Evolutionary conservation across 73 alveolate genomes (phyloP).

Genomic region (Stentor coeruleus): DNA sequence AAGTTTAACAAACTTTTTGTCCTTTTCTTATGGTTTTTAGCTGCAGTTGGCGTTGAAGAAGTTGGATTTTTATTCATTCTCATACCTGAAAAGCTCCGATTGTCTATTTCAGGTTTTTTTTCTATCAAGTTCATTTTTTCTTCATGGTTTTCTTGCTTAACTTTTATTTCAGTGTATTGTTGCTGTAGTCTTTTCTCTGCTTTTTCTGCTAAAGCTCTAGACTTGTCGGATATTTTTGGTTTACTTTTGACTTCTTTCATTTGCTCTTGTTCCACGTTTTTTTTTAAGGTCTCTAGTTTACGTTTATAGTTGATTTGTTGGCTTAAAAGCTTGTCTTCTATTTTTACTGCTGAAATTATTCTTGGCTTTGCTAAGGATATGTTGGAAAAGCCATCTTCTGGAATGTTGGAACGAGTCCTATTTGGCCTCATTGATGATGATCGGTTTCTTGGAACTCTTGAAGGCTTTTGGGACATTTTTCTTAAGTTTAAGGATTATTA

Average conservation of each 20-base stretch:
- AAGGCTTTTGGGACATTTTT: neutral
- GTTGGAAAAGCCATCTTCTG: neutral
- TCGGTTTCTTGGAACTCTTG: neutral
- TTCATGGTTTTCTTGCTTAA: neutral
- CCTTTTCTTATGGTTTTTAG: neutral
- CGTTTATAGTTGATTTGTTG: neutral
- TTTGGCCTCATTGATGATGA: neutral
- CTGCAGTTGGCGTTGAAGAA: neutral
- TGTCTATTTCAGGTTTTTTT: neutral
- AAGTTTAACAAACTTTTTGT: neutral
- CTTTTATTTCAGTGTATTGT: conserved; percentile 7
- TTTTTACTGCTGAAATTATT: neutral
- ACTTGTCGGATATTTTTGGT: conserved; percentile 8
- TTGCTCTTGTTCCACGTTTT: neutral
- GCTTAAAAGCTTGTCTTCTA: neutral
- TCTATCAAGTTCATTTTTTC: neutral
- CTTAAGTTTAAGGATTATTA: neutral
- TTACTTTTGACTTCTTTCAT: conserved; percentile 5
- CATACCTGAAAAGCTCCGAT: neutral
- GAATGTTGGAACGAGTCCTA: neutral
- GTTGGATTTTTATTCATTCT: neutral
- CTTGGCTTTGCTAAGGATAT: neutral
- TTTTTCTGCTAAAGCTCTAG: neutral
- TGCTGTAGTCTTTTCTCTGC: neutral
- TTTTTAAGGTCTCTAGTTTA: neutral